These are phyloP conservation scores for Arachnomyces sp. DNA, from an alignment of 2,329 filamentous ascomycete species.

Conservation along the genomic window DNA sequence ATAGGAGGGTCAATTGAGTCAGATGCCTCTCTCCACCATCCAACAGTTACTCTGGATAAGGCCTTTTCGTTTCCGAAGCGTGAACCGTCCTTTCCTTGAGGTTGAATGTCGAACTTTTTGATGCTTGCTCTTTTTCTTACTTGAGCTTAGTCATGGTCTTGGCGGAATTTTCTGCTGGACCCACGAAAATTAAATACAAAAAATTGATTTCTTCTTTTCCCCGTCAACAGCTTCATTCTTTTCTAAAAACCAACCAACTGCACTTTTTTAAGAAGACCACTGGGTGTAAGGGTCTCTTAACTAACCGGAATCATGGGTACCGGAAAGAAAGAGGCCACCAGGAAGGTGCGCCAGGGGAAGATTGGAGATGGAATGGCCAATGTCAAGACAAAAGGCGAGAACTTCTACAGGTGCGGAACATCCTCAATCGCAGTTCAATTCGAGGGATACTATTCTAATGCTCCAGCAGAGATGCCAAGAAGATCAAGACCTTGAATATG, in stretches of 20 bases:
- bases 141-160: slow-evolving; percentile 9
- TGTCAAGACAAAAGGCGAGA: slow-evolving; percentile 90
- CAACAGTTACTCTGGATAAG: no score
- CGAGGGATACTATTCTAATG: slow-evolving; percentile 1
- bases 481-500: slow-evolving; percentile 81
- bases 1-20: no score
- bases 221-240: no score
- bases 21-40: no score
- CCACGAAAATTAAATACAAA: no score
- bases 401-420: slow-evolving; percentile 78
- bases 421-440: not conserved
- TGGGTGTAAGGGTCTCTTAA: not conserved
- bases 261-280: no score
- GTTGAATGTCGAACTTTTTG: no score
- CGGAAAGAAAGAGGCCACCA: slow-evolving; percentile 80
- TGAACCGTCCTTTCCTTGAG: no score
- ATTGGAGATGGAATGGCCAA: slow-evolving; percentile 80
- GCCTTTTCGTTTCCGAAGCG: no score
- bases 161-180: not conserved
- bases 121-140: slow-evolving; percentile 6
- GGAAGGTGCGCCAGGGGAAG: slow-evolving; percentile 79
- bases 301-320: slow-evolving; percentile 59
- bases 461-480: slow-evolving; percentile 58
- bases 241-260: no score
- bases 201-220: no score